These are phyloP conservation scores for Paramecium biaurelia DNA, from an alignment of 73 alveolate species.

Conservation along the genomic window DNA sequence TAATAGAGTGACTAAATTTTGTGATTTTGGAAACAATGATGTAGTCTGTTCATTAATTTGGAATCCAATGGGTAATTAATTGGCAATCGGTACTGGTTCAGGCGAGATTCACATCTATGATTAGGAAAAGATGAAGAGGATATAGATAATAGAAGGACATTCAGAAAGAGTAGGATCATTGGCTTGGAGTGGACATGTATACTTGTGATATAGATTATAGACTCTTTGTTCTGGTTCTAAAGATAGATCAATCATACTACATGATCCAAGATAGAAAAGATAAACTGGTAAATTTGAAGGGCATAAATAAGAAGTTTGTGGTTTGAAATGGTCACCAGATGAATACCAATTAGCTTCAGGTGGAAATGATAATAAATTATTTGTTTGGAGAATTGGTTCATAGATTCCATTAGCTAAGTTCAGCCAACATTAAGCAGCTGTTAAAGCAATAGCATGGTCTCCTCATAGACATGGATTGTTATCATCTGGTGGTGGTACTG, in stretches of 20 bases:
- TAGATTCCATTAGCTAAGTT: conserved; percentile 69
- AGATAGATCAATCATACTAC: conserved; percentile 49
- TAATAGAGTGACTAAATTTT: conserved; percentile 67
- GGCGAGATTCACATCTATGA: conserved; percentile 85
- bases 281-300: conserved; percentile 53
- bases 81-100: conserved; percentile 65
- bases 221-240: conserved; percentile 56
- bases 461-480: conserved; percentile 92
- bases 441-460: conserved; percentile 98
- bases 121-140: conserved; percentile 70
- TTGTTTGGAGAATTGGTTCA: conserved; percentile 91
- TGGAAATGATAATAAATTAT: conserved; percentile 98
- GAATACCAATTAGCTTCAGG: conserved; percentile 94
- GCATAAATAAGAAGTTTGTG: conserved; percentile 95
- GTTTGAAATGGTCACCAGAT: conserved; percentile 93
- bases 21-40: conserved; percentile 63
- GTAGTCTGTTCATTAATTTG: conserved; percentile 63
- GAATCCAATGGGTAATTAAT: conserved; percentile 65
- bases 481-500: conserved; percentile 98
- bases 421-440: conserved; percentile 93
- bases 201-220: not conserved
- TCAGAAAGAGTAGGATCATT: conserved; percentile 94
- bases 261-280: conserved; percentile 52
- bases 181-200: conserved; percentile 84
- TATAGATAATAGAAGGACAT: conserved; percentile 90